Conservation (phyloP, 2,329 filamentous ascomycete genomes). For the Mollisia scopiformis region DNA sequence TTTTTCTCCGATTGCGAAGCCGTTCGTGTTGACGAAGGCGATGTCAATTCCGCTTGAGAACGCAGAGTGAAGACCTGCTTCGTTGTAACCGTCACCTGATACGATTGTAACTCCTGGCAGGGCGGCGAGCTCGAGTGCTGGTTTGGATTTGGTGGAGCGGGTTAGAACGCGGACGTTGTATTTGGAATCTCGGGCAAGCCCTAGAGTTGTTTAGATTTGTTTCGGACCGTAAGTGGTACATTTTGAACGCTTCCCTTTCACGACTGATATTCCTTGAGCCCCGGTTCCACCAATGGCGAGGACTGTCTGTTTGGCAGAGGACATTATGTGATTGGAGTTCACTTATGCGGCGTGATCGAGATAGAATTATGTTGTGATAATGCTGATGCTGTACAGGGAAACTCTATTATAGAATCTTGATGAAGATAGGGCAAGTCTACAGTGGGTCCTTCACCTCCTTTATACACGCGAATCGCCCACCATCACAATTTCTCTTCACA, state of each 20-base stretch:
- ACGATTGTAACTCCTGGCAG: constrained; percentile 42
- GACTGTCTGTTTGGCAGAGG: constrained; percentile 58
- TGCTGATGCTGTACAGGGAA: not conserved
- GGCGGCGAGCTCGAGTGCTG: constrained; percentile 38
- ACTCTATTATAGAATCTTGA: not conserved
- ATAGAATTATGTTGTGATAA: too few species aligned
- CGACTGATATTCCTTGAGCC: constrained; percentile 41
- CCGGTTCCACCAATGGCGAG: constrained; percentile 44
- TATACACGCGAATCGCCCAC: not conserved
- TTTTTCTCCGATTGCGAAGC: constrained; percentile 41
- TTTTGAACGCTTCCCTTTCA: constrained; percentile 38
- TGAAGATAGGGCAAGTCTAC: not conserved
- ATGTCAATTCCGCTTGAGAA: constrained; percentile 38
- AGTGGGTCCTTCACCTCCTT: not conserved
- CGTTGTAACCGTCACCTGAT: constrained; percentile 41
- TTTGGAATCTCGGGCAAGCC: constrained; percentile 6
- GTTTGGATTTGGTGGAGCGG: constrained; percentile 37
- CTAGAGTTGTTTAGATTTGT: constrained; percentile 17
- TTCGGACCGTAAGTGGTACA: constrained; percentile 21
- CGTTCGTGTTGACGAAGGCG: constrained; percentile 46
- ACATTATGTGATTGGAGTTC: constrained; percentile 27
- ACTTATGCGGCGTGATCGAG: too few species aligned
- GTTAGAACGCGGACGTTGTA: constrained; percentile 41
- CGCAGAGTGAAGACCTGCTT: constrained; percentile 38
- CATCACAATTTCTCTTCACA: not conserved